These are phyloP conservation scores for Trametes cingulata DNA, from an alignment of 768 basidiomycete species.

Conservation along the genomic window DNA sequence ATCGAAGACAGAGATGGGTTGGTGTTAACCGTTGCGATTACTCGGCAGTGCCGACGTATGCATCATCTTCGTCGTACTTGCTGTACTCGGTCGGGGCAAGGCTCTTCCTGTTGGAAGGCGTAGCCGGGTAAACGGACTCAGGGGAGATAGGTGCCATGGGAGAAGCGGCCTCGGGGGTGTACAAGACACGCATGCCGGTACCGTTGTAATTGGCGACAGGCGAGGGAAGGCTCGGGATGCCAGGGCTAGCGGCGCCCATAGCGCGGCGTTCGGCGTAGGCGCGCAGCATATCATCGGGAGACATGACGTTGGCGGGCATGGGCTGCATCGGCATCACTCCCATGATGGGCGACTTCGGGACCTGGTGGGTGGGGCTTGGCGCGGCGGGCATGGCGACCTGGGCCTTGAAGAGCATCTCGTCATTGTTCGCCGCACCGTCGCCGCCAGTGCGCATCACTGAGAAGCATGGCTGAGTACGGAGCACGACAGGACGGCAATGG, in stretches of 20 bases:
- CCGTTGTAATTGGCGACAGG: conserved; percentile 30
- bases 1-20: not conserved
- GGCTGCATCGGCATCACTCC: conserved; percentile 44
- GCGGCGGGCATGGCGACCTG: conserved; percentile 27
- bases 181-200: conserved; percentile 36
- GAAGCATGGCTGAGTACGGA: conserved; percentile 5
- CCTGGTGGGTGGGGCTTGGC: conserved; percentile 27
- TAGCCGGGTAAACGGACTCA: conserved; percentile 7
- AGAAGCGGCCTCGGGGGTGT: conserved; percentile 27
- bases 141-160: conserved; percentile 4
- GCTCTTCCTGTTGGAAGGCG: conserved; percentile 22
- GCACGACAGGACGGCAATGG: not conserved
- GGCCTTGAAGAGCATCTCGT: conserved; percentile 45
- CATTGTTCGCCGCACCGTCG: conserved; percentile 33
- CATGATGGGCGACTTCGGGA: conserved; percentile 37
- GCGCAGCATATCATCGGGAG: conserved; percentile 76
- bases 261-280: conserved; percentile 60
- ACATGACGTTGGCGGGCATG: conserved; percentile 45
- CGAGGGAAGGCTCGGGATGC: conserved; percentile 28
- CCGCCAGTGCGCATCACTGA: conserved; percentile 74
- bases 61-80: conserved; percentile 33
- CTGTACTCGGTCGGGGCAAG: conserved; percentile 28
- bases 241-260: conserved; percentile 31
- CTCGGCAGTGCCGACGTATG: conserved; percentile 31
- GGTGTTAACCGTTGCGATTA: conserved; percentile 3